A percentile compares a stretch with the other conserved stretches of the same genome.
These are phyloP conservation scores for Diaporthe vaccinii DNA, from an alignment of 2,329 filamentous ascomycete genomes.

Conservation along the genomic window DNA sequence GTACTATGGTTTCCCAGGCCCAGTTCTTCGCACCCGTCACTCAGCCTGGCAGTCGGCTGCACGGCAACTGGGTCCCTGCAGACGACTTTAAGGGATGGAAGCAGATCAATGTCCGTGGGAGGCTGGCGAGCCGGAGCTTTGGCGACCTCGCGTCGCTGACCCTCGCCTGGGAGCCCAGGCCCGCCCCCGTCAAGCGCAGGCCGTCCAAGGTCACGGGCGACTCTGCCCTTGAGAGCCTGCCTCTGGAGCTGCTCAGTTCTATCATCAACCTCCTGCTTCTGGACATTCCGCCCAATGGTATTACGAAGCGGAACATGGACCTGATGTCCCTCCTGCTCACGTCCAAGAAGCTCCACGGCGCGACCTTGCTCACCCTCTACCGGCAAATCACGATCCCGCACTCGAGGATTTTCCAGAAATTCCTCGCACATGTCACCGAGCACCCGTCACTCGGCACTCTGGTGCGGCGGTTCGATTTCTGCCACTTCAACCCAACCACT, in stretches of 20 bases:
- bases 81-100: slow-evolving; percentile 74
- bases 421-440: slow-evolving; percentile 75
- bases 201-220: slow-evolving; percentile 55
- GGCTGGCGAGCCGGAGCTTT: slow-evolving; percentile 71
- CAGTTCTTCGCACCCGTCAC: slow-evolving; percentile 67
- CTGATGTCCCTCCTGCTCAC: slow-evolving; percentile 81
- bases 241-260: slow-evolving; percentile 77
- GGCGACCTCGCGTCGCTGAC: slow-evolving; percentile 70
- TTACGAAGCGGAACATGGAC: slow-evolving; percentile 82
- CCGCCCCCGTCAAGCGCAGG: slow-evolving; percentile 36
- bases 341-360: slow-evolving; percentile 80
- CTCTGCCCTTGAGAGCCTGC: slow-evolving; percentile 75
- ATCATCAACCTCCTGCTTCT: slow-evolving; percentile 82
- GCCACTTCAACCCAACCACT: slow-evolving; percentile 85
- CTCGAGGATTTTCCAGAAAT: slow-evolving; percentile 86
- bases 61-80: slow-evolving; percentile 70
- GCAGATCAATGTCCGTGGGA: slow-evolving; percentile 71
- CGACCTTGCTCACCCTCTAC: slow-evolving; percentile 82
- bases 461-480: slow-evolving; percentile 85
- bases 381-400: slow-evolving; percentile 85
- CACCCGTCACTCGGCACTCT: slow-evolving; percentile 80
- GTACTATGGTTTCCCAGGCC: slow-evolving; percentile 57
- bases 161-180: slow-evolving; percentile 65
- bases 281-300: slow-evolving; percentile 81
- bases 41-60: slow-evolving; percentile 67